Evolutionary conservation across 345 rosid genomes (phyloP), one percentile per base, ranked within the genome.

Genomic region (Euphorbia peplus): DNA sequence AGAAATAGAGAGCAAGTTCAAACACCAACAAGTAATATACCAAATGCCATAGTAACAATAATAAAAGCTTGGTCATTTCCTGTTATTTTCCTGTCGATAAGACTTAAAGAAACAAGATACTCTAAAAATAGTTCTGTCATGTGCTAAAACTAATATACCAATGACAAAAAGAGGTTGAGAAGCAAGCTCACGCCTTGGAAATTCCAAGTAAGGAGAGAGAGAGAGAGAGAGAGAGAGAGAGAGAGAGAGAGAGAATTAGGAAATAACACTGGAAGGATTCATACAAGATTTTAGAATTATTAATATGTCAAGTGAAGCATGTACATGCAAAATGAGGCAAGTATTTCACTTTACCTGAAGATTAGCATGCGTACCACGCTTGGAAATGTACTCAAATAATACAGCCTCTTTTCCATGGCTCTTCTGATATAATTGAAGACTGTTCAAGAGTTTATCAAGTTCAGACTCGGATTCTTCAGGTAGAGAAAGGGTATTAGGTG

Each of bases 371-470:
- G 88, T 85, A 57, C 83, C 81, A 39, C 85, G 88, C 70, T 72
- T 88, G 19, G 97, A 89, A 68, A 88, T 82, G 86, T 92, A 85
- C 76, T 93, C 96, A 79, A 93, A 93, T 81, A 87, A 89, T 59
- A 93, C 87, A 51, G 86, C 87, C 68, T 84, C 90, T 64, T 93
- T 91, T 63, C 79, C 86, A 64, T 68, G 88, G 64, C 75, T 88
- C 78, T 82, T 84, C 73, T 80, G 80, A 70, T 88, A 93, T 79
- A 81, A 73, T 74, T 79, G 81, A 57, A 91, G 67, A 66, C 90
- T 84, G 82, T 68, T 84, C 63, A 73, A 83, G 80, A 83, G 79
- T 81, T 81, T 82, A 46, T 77, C 67, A 24, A 90, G 88, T 83
- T 93, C 96, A 51, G 74, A 74, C 72, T 90, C 93, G 69, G 75